Evolutionary conservation across 768 basidiomycete genomes (phyloP).

Genomic region (Boletales sp.): DNA sequence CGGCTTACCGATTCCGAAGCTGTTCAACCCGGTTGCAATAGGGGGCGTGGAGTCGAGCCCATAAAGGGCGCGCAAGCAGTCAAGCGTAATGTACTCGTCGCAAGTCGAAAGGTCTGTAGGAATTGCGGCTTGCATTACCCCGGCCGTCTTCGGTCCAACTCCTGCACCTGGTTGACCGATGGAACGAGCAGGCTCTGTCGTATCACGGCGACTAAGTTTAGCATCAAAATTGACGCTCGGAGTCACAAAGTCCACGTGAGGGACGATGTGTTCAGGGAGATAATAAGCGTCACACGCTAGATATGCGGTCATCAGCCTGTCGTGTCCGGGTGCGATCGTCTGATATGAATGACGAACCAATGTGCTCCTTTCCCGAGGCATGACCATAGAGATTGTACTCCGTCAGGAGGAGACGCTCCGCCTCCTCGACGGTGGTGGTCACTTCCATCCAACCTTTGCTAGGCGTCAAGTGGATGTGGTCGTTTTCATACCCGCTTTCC

Average conservation of each 20-base stretch:
- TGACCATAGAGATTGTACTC: constrained; percentile 31
- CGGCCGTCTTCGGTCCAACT: no score
- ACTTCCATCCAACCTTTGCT: constrained; percentile 26
- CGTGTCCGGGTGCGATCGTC: no score
- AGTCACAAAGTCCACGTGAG: constrained; percentile 33
- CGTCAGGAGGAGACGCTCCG: constrained; percentile 29
- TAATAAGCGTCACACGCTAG: constrained; percentile 28
- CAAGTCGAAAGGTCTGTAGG: no score
- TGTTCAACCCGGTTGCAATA: no score
- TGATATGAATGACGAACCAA: constrained; percentile 11
- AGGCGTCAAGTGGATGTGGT: constrained; percentile 14
- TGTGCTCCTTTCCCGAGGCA: constrained; percentile 19
- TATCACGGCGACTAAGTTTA: constrained; percentile 8
- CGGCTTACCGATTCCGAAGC: no score
- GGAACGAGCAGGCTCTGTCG: no score
- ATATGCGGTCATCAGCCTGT: background rate
- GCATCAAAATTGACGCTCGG: constrained; percentile 33
- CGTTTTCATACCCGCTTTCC: constrained; percentile 18
- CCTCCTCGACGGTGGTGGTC: constrained; percentile 27
- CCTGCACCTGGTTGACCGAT: no score
- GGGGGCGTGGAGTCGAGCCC: no score
- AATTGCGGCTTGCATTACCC: no score
- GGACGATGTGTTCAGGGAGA: constrained; percentile 26
- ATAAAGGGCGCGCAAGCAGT: no score
- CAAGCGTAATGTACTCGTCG: no score